phyloP scores from a whole-genome alignment of 768 basidiomycete species.

The Lentinus brumalis region DNA sequence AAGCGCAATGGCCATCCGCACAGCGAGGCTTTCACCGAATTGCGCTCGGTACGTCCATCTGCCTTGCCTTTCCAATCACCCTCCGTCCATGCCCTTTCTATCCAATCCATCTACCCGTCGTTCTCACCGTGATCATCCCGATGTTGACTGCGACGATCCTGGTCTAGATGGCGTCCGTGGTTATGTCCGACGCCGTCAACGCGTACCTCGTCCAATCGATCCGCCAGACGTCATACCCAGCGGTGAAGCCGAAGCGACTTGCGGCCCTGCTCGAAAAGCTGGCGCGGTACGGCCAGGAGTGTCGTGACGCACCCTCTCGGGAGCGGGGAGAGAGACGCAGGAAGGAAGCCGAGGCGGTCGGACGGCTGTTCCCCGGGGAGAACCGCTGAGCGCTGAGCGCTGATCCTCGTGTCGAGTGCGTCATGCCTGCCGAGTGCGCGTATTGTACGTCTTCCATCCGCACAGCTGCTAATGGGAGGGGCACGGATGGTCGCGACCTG shows the following conservation, averaged over 20 bases:
- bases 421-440: neutral
- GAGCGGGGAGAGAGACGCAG: slow-evolving; percentile 72
- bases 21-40: slow-evolving; percentile 72
- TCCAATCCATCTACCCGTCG: neutral
- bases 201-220: slow-evolving; percentile 75
- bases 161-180: slow-evolving; percentile 67
- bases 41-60: slow-evolving; percentile 65
- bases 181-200: slow-evolving; percentile 70
- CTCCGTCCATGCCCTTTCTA: neutral
- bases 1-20: slow-evolving; percentile 72
- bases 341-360: slow-evolving; percentile 78
- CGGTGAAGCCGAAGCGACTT: slow-evolving; percentile 70
- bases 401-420: slow-evolving; percentile 26
- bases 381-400: slow-evolving; percentile 27
- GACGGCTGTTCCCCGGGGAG: slow-evolving; percentile 72
- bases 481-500: neutral
- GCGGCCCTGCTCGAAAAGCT: slow-evolving; percentile 80
- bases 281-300: slow-evolving; percentile 62
- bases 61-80: neutral
- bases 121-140: slow-evolving; percentile 4
- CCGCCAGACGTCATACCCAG: slow-evolving; percentile 65
- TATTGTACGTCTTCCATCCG: neutral
- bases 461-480: no score
- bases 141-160: neutral
- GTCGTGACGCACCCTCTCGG: slow-evolving; percentile 58